These are phyloP conservation scores for Phytophthora pinifolia DNA, from an alignment of 352 stramenopile species.

Conservation along the genomic window DNA sequence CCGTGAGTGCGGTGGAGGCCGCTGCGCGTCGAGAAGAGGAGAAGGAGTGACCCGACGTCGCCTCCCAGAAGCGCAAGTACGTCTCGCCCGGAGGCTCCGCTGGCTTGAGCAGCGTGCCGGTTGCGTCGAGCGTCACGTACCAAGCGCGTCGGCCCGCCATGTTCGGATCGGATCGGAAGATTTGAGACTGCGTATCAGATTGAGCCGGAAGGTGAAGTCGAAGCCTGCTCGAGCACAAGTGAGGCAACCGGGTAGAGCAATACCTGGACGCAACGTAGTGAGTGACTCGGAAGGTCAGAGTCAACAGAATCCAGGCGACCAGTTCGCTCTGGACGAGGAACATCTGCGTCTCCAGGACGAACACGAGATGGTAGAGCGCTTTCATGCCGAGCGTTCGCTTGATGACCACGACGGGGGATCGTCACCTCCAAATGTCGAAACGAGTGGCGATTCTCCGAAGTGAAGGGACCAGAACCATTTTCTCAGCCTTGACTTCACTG, in stretches of 20 bases:
- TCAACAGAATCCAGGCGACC: constrained; percentile 23
- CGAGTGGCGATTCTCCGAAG: too few species aligned
- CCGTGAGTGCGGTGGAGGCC: constrained; percentile 26
- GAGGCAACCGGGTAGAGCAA: too few species aligned
- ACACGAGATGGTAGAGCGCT: constrained; percentile 24
- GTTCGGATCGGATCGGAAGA: not conserved
- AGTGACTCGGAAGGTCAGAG: too few species aligned
- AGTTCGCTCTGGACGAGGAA: constrained; percentile 25
- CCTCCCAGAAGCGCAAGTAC: constrained; percentile 53
- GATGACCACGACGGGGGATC: constrained; percentile 1
- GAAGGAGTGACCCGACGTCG: constrained; percentile 26
- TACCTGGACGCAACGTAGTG: too few species aligned
- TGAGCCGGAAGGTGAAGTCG: too few species aligned
- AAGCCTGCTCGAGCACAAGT: too few species aligned
- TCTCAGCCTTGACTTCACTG: too few species aligned
- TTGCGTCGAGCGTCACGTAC: constrained; percentile 71
- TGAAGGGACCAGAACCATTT: too few species aligned
- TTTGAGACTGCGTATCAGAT: not conserved
- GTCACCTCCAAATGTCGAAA: too few species aligned
- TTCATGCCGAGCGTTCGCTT: constrained; percentile 13
- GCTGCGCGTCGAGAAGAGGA: constrained; percentile 21
- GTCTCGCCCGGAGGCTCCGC: constrained; percentile 45
- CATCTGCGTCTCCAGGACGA: constrained; percentile 19
- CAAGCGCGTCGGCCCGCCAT: constrained; percentile 20
- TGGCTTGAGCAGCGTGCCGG: constrained; percentile 63